Conservation (phyloP, 257 asterid species). For the Solanum appendiculatum region DNA sequence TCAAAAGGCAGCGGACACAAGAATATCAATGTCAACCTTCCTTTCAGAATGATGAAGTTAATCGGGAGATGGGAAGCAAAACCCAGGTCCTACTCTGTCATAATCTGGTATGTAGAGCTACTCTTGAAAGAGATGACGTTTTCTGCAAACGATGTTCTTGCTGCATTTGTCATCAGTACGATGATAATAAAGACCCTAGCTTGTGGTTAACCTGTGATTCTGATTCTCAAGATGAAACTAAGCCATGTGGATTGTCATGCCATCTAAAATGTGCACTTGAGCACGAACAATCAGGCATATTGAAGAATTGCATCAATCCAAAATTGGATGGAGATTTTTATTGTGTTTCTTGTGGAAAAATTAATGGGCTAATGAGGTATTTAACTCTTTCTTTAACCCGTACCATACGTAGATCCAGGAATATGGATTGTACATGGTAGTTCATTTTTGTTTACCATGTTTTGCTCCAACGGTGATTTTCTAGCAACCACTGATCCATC, state of each 20-base stretch:
- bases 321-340: conserved; percentile 66
- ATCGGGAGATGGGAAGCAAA: conserved; percentile 15
- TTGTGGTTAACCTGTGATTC: conserved; percentile 67
- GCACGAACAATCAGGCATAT: conserved; percentile 47
- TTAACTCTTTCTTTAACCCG: neutral
- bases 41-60: conserved; percentile 18
- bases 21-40: conserved; percentile 3
- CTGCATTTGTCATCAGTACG: conserved; percentile 61
- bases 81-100: conserved; percentile 30
- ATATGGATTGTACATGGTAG: neutral
- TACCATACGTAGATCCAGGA: neutral
- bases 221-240: conserved; percentile 42
- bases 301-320: conserved; percentile 31
- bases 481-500: neutral
- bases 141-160: conserved; percentile 86
- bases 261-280: conserved; percentile 73
- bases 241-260: conserved; percentile 73
- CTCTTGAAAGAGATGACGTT: conserved; percentile 25
- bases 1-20: conserved; percentile 48
- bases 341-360: conserved; percentile 69
- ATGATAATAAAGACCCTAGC: conserved; percentile 85
- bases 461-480: neutral
- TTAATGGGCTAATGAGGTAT: conserved; percentile 69
- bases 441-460: neutral
- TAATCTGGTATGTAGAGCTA: conserved; percentile 73